Conservation (phyloP, 2,329 filamentous ascomycete genomes). For the Hypoxylon sp. region DNA sequence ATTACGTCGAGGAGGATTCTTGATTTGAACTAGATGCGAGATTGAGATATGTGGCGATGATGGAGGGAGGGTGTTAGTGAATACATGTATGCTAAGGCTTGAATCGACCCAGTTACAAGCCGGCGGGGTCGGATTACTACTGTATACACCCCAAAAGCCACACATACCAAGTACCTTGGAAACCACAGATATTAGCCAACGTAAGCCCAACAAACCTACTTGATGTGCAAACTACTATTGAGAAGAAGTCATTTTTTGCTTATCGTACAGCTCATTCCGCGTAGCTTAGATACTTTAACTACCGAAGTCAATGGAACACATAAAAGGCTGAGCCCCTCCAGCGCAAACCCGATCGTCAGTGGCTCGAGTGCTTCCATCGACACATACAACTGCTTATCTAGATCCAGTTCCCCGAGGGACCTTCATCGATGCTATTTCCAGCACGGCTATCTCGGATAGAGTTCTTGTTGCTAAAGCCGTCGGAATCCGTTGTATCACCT, state of each 20-base stretch:
- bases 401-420: conserved; percentile 46
- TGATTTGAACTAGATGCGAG: background rate
- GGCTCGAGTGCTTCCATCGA: background rate
- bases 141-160: background rate
- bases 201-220: background rate
- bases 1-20: background rate
- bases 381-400: conserved; percentile 23
- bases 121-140: conserved; percentile 35
- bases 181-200: background rate
- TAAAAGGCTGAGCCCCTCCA: background rate
- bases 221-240: background rate
- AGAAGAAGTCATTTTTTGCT: background rate
- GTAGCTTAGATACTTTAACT: background rate
- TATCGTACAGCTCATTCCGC: background rate
- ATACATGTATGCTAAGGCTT: background rate
- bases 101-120: background rate
- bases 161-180: conserved; percentile 1
- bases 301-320: conserved; percentile 9
- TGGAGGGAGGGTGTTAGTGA: conserved; percentile 3
- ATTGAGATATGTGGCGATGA: background rate
- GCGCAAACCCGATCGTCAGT: background rate
- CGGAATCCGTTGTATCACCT: background rate
- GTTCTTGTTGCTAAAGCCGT: conserved; percentile 1
- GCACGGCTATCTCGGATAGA: background rate
- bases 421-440: conserved; percentile 19